phyloP scores from a whole-genome alignment of 805 yeast genomes.

The Zygotorulaspora danielsina region DNA sequence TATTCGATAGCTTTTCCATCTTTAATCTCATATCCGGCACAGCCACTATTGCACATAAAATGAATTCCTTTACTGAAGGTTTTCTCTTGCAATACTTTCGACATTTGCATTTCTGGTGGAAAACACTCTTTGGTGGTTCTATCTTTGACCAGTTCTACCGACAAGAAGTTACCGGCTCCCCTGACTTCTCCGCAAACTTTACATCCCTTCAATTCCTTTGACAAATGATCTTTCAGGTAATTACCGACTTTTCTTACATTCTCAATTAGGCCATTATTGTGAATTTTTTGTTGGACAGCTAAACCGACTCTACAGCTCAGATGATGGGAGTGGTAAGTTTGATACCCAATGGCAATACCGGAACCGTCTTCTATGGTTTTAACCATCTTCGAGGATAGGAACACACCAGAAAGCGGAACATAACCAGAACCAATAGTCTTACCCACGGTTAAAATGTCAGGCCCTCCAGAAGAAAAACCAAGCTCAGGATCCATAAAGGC shows the following conservation, averaged over 20 bases:
- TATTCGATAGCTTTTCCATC: conserved; percentile 2
- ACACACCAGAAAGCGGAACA: conserved; percentile 41
- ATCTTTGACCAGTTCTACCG: conserved; percentile 44
- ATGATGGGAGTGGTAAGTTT: conserved; percentile 44
- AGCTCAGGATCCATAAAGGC: conserved; percentile 28
- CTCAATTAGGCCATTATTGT: conserved; percentile 31
- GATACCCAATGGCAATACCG: conserved; percentile 40
- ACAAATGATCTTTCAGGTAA: conserved; percentile 36
- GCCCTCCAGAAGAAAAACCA: conserved; percentile 38
- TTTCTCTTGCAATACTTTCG: conserved; percentile 1
- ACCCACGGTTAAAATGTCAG: conserved; percentile 43
- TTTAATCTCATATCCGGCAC: conserved; percentile 1
- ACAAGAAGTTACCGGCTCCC: conserved; percentile 54
- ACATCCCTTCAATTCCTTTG: conserved; percentile 32
- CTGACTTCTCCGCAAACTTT: conserved; percentile 48
- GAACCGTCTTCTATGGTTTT: conserved; percentile 36
- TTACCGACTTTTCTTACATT: conserved; percentile 40
- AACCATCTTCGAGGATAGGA: conserved; percentile 36
- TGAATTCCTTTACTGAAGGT: conserved; percentile 2
- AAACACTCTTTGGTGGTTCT: background rate
- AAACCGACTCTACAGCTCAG: conserved; percentile 41
- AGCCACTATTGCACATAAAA: conserved; percentile 4
- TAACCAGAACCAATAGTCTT: conserved; percentile 44
- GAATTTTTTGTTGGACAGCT: conserved; percentile 41
- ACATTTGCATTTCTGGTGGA: conserved; percentile 5